Evolutionary conservation across 2,329 filamentous ascomycete species (phyloP), one percentile per base, ranked within the genome.

Genomic region (Fusarium floridanum): DNA sequence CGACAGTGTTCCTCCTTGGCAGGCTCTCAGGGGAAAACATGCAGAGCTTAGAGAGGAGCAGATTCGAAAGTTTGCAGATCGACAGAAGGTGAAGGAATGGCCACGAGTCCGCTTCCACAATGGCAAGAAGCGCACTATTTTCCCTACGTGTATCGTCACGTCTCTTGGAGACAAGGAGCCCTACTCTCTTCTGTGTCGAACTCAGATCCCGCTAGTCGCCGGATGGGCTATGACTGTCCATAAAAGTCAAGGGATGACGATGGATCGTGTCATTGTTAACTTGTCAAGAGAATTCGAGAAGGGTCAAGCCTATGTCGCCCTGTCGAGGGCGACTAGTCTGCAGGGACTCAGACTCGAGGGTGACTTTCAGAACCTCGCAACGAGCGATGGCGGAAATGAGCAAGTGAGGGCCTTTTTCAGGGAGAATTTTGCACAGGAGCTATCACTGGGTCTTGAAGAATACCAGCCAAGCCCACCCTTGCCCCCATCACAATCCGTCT

Each of bases 141-240:
- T 84, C 41, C 85, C 90, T 0, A 83, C 87, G 12, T 91, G 88
- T 75, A 83, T 84, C 9, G 79, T 88, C 36, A 85, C 82, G 17
- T 82, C 88, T 64, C 71, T 88, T 0, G 88, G 88, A 3, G 24
- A 27, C 24, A 78, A 81, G 3, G 17, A 77, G 60, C 87, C 88
- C 0, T 87, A 86, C 70, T 86, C 84, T 41, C 74, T 87, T 1
- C 77, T 91, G 0, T 83, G 83, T 1, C 84, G 91, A 17, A 90
- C 90, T 0, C 91, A 92, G 76, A 85, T 93, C 6, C 91, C 91
- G 0, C 83, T 93, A 0, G 81, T 86, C 1, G 83, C 89, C 0
- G 91, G 87, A 0, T 93, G 90, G 88, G 91, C 91, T 0, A 86
- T 92, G 76, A 92, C 87, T 0, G 87, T 91, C 2, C 91, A 93